phyloP scores from a whole-genome alignment of 176 grass and related monocot genomes.

The Zea mays region DNA sequence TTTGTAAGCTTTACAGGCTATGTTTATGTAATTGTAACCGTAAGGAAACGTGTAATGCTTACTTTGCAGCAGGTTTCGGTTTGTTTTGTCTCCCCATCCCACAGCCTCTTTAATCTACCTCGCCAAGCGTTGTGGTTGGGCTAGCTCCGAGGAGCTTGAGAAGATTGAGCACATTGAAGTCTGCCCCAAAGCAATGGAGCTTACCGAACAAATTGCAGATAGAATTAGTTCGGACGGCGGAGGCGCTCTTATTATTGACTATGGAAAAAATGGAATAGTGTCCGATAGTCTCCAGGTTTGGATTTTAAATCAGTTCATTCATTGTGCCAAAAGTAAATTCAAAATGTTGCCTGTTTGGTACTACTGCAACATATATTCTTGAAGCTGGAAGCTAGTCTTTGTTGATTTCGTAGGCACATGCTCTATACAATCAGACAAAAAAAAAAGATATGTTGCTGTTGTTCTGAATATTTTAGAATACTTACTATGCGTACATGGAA shows the following conservation, averaged over 20 bases:
- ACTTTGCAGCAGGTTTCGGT: conserved; percentile 63
- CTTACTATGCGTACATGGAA: background rate
- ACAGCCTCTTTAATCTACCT: conserved; percentile 82
- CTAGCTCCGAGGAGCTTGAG: conserved; percentile 62
- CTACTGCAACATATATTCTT: conserved; percentile 5
- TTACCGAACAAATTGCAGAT: conserved; percentile 68
- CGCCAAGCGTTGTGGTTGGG: conserved; percentile 63
- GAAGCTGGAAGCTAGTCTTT: conserved; percentile 16
- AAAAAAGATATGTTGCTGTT: background rate
- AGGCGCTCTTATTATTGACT: conserved; percentile 93
- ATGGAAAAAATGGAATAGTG: conserved; percentile 79
- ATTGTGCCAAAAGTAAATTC: background rate
- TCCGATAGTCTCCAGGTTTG: conserved; percentile 89
- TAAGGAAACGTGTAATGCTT: conserved; percentile 40
- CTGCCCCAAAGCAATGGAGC: conserved; percentile 85
- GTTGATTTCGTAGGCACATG: background rate
- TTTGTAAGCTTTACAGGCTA: conserved; percentile 51
- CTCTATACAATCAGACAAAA: background rate
- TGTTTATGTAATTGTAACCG: background rate
- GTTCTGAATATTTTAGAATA: background rate
- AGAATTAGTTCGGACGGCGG: conserved; percentile 77
- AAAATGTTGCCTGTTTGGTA: conserved; percentile 11
- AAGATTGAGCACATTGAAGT: conserved; percentile 86
- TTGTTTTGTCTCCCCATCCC: conserved; percentile 82
- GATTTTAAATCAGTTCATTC: background rate